Base-by-base conservation (phyloP, 2,329 filamentous ascomycete genomes). In the Lachnellula suecica region DNA sequence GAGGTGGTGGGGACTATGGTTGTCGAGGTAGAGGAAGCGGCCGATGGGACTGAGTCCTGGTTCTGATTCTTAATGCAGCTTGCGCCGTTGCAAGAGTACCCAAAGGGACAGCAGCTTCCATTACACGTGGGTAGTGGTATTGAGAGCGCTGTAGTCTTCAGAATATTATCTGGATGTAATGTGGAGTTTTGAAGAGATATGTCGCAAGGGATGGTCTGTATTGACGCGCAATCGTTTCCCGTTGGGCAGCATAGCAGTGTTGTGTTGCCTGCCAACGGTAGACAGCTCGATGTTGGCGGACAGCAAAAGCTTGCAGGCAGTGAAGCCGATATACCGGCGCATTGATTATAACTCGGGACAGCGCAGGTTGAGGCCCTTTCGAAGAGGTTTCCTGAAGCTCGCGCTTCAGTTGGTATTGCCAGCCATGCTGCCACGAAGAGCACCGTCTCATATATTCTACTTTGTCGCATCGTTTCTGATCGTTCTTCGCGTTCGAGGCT, bases 301-400 rank as follows among this genome's bases (percentile, higher is more conserved):
- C 88, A 92, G 74, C 87, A 91, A 66, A 91, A 89, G 66, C 79
- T 75, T 47, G 72, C 73, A 1, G 87, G 85, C 20, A 89, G 74
- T 25, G 72, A 74, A 24, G 71, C 55, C 49, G 69, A 66, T 22
- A 77, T 70, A n/a, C 35, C 25, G 6, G 43, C n/a, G 65, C 87
- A 90, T 59, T 75, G 74, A 17, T 71, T 67, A 51, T 82, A 77
- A 46, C 67, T 60, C 15, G 74, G 63, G 31, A 78, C 74, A 35
- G 77, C 71, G 69, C 85, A 88, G 34, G 74, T 76, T 37, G 72
- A 70, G 41, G 71, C 68, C 51, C 78, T 73, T 51, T 66, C 62
- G 59, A 79, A 74, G 44, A 81, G 49, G 37, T 63, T 59, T 52
- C 63, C 63, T 22, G 66, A 54, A 20, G 78, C 68, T 49, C 68